Conservation (phyloP, 257 asterid genomes). For the Penstemon eatonii region DNA sequence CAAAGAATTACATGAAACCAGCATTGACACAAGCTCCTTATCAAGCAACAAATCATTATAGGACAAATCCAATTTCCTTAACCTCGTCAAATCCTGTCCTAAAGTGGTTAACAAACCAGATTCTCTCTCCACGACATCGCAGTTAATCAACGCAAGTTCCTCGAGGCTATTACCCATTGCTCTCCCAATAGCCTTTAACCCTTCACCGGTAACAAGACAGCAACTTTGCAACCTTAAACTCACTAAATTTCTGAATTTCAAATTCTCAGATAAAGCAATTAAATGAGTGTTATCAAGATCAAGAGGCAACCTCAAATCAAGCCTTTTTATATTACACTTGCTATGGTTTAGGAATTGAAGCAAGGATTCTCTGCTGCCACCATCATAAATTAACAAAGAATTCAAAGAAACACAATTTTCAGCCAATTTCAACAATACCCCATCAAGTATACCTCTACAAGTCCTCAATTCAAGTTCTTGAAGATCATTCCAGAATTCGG, state of each 20-base stretch:
- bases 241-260: slow-evolving; percentile 46
- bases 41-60: slow-evolving; percentile 62
- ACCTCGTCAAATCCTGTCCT: slow-evolving; percentile 62
- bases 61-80: slow-evolving; percentile 73
- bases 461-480: slow-evolving; percentile 60
- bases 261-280: slow-evolving; percentile 53
- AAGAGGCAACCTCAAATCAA: slow-evolving; percentile 75
- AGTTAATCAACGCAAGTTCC: slow-evolving; percentile 66
- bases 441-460: slow-evolving; percentile 55
- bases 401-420: slow-evolving; percentile 44
- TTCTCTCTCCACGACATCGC: slow-evolving; percentile 67
- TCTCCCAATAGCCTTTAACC: slow-evolving; percentile 48
- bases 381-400: slow-evolving; percentile 65
- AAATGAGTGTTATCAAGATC: slow-evolving; percentile 72
- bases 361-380: slow-evolving; percentile 65
- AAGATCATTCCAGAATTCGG: slow-evolving; percentile 35
- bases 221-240: slow-evolving; percentile 68
- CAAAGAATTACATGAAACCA: slow-evolving; percentile 56
- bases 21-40: slow-evolving; percentile 67
- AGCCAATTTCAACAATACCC: slow-evolving; percentile 49
- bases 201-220: slow-evolving; percentile 71
- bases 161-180: slow-evolving; percentile 40
- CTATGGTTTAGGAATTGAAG: slow-evolving; percentile 58
- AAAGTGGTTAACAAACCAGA: slow-evolving; percentile 57
- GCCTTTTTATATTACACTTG: slow-evolving; percentile 41